phyloP scores from a whole-genome alignment of 441 rosid genomes.

The Euphorbia celastroides region DNA sequence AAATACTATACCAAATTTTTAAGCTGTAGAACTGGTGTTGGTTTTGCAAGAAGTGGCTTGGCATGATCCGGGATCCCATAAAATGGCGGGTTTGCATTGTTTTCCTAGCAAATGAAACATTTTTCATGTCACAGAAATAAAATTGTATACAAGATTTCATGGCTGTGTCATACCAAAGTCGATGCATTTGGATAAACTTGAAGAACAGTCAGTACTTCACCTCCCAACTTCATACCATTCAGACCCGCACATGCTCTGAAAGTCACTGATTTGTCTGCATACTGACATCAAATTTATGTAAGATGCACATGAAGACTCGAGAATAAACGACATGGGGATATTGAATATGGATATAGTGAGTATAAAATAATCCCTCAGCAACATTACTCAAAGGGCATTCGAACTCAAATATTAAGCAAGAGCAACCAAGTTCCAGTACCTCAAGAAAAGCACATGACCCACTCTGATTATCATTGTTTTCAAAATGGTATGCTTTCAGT shows the following conservation, averaged over 20 bases:
- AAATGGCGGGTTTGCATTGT: slow-evolving; percentile 36
- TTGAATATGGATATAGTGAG: not conserved
- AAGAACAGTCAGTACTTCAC: slow-evolving; percentile 68
- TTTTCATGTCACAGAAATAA: slow-evolving; percentile 12
- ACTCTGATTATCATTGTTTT: slow-evolving; percentile 28
- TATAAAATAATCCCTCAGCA: not conserved
- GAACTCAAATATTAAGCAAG: slow-evolving; percentile 7
- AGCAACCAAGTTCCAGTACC: slow-evolving; percentile 43
- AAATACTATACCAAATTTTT: slow-evolving; percentile 62
- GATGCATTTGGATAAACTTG: slow-evolving; percentile 49
- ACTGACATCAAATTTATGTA: slow-evolving; percentile 40
- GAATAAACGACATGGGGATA: not conserved
- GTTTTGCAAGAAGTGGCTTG: slow-evolving; percentile 74
- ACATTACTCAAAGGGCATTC: not conserved
- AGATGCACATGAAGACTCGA: slow-evolving; percentile 2
- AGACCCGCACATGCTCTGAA: slow-evolving; percentile 82
- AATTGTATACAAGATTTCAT: slow-evolving; percentile 6
- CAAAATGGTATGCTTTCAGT: slow-evolving; percentile 66
- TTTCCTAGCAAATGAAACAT: slow-evolving; percentile 35
- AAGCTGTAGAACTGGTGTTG: slow-evolving; percentile 68
- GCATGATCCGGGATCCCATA: slow-evolving; percentile 66
- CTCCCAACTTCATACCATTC: slow-evolving; percentile 92
- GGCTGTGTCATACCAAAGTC: slow-evolving; percentile 37
- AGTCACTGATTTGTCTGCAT: slow-evolving; percentile 63
- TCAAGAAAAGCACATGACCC: slow-evolving; percentile 62